Base-by-base conservation (phyloP, 352 stramenopile genomes). In the Blastocystis sp. region DNA sequence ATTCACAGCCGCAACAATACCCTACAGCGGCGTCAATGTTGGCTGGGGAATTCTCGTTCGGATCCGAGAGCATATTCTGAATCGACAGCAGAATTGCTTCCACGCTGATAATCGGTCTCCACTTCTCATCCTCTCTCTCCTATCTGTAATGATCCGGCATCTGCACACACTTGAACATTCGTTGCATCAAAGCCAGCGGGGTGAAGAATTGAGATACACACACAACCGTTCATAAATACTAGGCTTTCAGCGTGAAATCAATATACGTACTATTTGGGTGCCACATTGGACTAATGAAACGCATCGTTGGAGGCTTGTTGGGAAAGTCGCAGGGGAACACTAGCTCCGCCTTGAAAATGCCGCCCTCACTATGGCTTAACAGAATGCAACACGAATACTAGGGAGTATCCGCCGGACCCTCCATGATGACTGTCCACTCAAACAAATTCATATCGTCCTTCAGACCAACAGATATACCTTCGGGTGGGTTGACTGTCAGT, bases 131-230 rank as follows among this genome's bases (percentile, higher is more conserved):
- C 21, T 81, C 71, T 11, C 43, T 11, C 43, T 81, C 71, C 71
- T 81, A 48, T 38, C n/a, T 10, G 43, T 81, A n/a, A 64, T 34
- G 10, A 17, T 19, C 4, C 1, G 17, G 3, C 7, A 81, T 21
- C 5, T 34, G 28, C 64, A 28, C 17, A 28, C 52, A 81, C 71
- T 59, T 66, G 48, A 11, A 38, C 10, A 41, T 81, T 43, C 48
- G 40, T 64, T 43, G 64, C 71, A 64, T 81, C 71, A 11, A 19
- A 34, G 43, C 71, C 71, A 38, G 48, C n/a, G 9, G 71, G 71
- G 66, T 81, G 71, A 56, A 81, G 52, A 81, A 81, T 81, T 23
- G 71, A 81, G 23, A 81, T 81, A n/a, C 71, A 81, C n/a, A 81
- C 71, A 64, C 71, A 81, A 66, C 71, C 71, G 43, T 81, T 81